These are phyloP conservation scores for Amyloporia xantha DNA, from an alignment of 768 basidiomycete species.

Conservation along the genomic window DNA sequence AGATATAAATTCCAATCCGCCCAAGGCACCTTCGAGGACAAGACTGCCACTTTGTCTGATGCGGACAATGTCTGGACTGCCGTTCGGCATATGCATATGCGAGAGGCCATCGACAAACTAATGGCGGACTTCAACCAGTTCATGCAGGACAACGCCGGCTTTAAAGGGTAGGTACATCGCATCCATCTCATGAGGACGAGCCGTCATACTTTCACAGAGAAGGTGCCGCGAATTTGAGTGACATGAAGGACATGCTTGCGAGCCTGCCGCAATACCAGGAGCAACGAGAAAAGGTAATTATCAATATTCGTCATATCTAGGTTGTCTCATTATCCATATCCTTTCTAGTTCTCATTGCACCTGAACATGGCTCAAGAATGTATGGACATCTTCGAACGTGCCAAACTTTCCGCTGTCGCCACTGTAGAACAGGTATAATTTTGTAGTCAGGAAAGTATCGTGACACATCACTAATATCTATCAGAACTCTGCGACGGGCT, in stretches of 20 bases:
- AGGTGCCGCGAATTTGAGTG: constrained; percentile 82
- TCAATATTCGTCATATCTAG: background rate
- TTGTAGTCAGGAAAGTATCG: background rate
- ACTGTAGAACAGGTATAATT: constrained; percentile 79
- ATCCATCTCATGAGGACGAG: too few species aligned
- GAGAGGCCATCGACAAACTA: constrained; percentile 94
- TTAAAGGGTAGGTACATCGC: constrained; percentile 65
- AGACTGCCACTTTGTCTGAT: constrained; percentile 81
- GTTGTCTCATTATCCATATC: background rate
- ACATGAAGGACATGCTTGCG: constrained; percentile 99
- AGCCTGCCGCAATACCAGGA: constrained; percentile 92
- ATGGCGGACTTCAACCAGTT: constrained; percentile 96
- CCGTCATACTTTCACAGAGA: constrained; percentile 36
- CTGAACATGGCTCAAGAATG: constrained; percentile 97
- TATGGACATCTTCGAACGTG: constrained; percentile 87
- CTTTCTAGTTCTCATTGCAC: constrained; percentile 82
- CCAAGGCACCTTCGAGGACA: constrained; percentile 79
- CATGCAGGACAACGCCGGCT: constrained; percentile 89
- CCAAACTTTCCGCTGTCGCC: constrained; percentile 76
- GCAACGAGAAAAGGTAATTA: constrained; percentile 78
- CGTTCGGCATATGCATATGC: constrained; percentile 97
- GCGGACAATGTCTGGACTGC: constrained; percentile 86
- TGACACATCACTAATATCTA: constrained; percentile 4
- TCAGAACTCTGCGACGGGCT: constrained; percentile 92
- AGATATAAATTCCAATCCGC: constrained; percentile 95